These are phyloP conservation scores for Oryza punctata DNA, from an alignment of 176 grass and related monocot genomes.

Conservation along the genomic window DNA sequence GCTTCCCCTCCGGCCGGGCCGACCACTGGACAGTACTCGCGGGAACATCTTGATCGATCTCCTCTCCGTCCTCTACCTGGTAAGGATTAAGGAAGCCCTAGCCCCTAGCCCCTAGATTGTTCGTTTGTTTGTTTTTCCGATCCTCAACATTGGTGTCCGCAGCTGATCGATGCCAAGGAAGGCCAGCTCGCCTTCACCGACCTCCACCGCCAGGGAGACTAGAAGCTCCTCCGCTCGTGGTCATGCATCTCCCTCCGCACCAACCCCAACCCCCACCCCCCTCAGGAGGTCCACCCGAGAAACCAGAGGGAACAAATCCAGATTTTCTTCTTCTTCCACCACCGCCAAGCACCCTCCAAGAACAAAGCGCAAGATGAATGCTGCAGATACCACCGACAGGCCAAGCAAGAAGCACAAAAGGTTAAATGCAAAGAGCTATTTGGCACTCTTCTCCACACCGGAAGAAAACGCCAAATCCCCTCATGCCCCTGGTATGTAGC, in stretches of 20 bases:
- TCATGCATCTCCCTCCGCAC: background rate
- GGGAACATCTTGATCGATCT: too few species aligned
- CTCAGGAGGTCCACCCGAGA: conserved; percentile 76
- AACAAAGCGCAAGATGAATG: conserved; percentile 32
- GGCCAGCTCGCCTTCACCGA: too few species aligned
- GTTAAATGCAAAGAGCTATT: conserved; percentile 38
- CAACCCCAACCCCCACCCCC: background rate
- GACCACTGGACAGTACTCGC: too few species aligned
- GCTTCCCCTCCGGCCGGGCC: too few species aligned
- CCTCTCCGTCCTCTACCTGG: too few species aligned
- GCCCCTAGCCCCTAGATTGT: too few species aligned
- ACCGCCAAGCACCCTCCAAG: background rate
- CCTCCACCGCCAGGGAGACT: background rate
- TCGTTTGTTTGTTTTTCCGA: too few species aligned
- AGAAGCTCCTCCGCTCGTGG: background rate
- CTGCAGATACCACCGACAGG: background rate
- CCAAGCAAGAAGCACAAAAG: conserved; percentile 46
- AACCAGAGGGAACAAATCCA: conserved; percentile 42
- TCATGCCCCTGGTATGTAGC: conserved; percentile 23
- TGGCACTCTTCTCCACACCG: conserved; percentile 15
- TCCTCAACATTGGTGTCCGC: too few species aligned
- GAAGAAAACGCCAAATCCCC: conserved; percentile 7
- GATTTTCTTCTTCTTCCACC: background rate
- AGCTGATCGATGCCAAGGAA: background rate
- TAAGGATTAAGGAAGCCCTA: too few species aligned